Conservation (phyloP, 345 rosid species). For the Jatropha curcas region DNA sequence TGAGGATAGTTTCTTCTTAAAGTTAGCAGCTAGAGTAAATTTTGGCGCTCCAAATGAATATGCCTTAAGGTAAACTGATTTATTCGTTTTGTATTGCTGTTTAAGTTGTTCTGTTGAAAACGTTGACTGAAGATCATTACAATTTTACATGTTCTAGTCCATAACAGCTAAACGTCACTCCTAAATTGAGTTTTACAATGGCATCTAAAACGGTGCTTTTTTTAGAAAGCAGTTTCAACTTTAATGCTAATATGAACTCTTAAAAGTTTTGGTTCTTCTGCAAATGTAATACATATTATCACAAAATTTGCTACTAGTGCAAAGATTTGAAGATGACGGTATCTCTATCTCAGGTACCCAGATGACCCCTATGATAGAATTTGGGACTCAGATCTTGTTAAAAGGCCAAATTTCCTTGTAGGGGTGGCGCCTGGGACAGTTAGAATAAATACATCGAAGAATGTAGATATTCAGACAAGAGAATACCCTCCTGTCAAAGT, state of each 20-base stretch:
- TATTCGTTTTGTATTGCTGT: too few species aligned
- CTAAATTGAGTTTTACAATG: too few species aligned
- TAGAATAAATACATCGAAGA: constrained; percentile 67
- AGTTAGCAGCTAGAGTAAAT: constrained; percentile 90
- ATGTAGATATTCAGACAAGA: constrained; percentile 55
- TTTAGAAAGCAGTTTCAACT: too few species aligned
- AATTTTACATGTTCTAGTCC: too few species aligned
- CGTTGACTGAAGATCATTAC: too few species aligned
- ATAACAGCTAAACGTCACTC: too few species aligned
- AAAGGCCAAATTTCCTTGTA: constrained; percentile 82
- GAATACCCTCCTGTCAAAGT: constrained; percentile 97
- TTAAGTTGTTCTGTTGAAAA: too few species aligned
- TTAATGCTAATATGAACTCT: too few species aligned
- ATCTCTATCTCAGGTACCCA: constrained; percentile 67
- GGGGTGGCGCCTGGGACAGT: constrained; percentile 80
- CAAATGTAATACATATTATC: neutral
- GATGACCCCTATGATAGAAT: constrained; percentile 99
- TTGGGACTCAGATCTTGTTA: constrained; percentile 88
- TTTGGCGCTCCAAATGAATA: constrained; percentile 77
- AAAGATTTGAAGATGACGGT: neutral
- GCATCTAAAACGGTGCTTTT: too few species aligned
- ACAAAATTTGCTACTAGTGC: neutral
- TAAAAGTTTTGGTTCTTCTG: neutral
- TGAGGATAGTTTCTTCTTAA: constrained; percentile 78
- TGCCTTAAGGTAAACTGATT: constrained; percentile 59